Base-by-base conservation (phyloP, 805 yeast genomes). In the Ogataea parapolymorpha region DNA sequence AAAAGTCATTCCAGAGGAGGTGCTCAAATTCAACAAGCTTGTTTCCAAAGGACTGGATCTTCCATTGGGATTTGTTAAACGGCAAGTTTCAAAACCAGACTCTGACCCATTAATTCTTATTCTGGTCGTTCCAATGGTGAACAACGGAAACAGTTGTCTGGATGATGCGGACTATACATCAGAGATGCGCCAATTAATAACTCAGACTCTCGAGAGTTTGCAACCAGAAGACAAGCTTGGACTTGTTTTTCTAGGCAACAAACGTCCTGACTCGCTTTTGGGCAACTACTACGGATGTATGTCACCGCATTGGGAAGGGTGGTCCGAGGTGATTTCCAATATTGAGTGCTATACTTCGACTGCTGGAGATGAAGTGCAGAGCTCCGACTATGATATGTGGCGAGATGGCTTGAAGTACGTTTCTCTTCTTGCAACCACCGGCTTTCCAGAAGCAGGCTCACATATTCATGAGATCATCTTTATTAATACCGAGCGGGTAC, bases 11-110 rank as follows among this genome's bases (percentile, higher is more conserved):
- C 79, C 79, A 1, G 45, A 50, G 3, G 73, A 70, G 33, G 65
- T 72, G 2, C 48, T 59, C 15, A 59, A 59, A 37, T 67, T 66
- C 43, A 62, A 68, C 36, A 65, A 65, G 15, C 38, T 67, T 14
- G 54, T 66, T 3, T 56, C 66, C 7, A 61, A 58, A 22, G 71
- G 70, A 4, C 42, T 66, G n/a, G 73, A 66, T 24, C 49, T 75
- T 8, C 78, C 80, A 4, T 51, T 66, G 14, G 51, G 56, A 2
- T 57, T 66, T 37, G 44, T 73, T 27, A 61, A 59, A 17, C 51
- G 67, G 33, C 63, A 73, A 3, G 50, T 71, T 11, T 68, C 75
- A 6, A 53, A 52, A 7, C 75, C 77, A 2, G 70, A 70, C 41
- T 26, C 54, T 11, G 39, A 45, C 16, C 57, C 65, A 2, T 14